A percentile compares a stretch with the other conserved stretches of the same genome.
These are phyloP conservation scores for Suhomyces emberorum DNA, from an alignment of 805 yeast genomes.

Conservation along the genomic window DNA sequence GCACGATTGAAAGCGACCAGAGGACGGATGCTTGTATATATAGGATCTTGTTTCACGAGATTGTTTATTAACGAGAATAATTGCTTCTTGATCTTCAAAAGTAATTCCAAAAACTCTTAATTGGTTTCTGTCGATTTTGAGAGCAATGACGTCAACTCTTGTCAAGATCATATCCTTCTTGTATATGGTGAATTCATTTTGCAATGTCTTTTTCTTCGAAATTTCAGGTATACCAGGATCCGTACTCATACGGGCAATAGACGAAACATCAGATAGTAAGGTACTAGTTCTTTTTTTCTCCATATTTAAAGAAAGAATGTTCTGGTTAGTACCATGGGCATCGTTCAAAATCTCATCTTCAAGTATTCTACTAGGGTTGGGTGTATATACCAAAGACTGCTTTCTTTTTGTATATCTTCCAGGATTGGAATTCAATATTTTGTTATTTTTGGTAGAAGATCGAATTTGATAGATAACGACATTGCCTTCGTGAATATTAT, in stretches of 20 bases:
- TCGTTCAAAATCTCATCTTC: slow-evolving; percentile 34
- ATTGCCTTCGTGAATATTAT: slow-evolving; percentile 41
- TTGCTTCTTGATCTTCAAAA: slow-evolving; percentile 56
- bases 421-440: slow-evolving; percentile 10
- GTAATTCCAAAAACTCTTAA: slow-evolving; percentile 38
- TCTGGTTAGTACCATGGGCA: slow-evolving; percentile 10
- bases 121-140: slow-evolving; percentile 25
- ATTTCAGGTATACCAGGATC: slow-evolving; percentile 29
- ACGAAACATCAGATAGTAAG: slow-evolving; percentile 38
- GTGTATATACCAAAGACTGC: slow-evolving; percentile 33
- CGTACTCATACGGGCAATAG: slow-evolving; percentile 45
- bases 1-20: slow-evolving; percentile 26
- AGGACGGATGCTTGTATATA: slow-evolving; percentile 40
- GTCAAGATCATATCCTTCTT: slow-evolving; percentile 73
- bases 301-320: slow-evolving; percentile 32
- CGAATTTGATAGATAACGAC: slow-evolving; percentile 58
- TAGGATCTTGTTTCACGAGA: slow-evolving; percentile 47
- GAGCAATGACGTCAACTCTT: slow-evolving; percentile 45
- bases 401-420: slow-evolving; percentile 20
- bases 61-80: slow-evolving; percentile 49
- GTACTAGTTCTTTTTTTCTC: slow-evolving; percentile 45
- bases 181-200: slow-evolving; percentile 22
- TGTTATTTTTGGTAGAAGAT: slow-evolving; percentile 21
- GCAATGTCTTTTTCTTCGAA: slow-evolving; percentile 14
- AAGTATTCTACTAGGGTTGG: slow-evolving; percentile 40